phyloP scores from a whole-genome alignment of 2,329 filamentous ascomycete genomes.

The Colletotrichum lini region DNA sequence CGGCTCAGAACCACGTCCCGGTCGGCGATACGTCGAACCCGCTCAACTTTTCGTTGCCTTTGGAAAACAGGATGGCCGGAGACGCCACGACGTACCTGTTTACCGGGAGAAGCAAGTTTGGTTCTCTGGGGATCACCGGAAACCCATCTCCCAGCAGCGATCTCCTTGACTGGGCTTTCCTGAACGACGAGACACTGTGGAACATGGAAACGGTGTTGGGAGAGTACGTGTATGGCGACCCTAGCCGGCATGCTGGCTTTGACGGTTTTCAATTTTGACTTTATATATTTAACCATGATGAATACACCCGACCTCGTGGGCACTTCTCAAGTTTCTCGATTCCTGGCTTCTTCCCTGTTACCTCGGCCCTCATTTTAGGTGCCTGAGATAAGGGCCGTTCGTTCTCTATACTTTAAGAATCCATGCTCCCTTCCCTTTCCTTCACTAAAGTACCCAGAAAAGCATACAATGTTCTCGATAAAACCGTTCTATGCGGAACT shows the following conservation, averaged over 20 bases:
- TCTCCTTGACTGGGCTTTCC: conserved; percentile 40
- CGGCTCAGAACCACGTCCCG: background rate
- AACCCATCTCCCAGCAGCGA: conserved; percentile 14
- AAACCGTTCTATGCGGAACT: background rate
- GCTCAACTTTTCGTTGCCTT: background rate
- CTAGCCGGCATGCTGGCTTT: conserved; percentile 10
- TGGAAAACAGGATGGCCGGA: background rate
- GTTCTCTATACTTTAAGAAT: too few species aligned
- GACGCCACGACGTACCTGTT: background rate
- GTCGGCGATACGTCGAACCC: background rate
- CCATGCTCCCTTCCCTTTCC: too few species aligned
- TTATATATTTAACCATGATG: too few species aligned
- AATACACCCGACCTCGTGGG: too few species aligned
- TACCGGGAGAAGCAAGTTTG: background rate
- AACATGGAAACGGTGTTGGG: conserved; percentile 43
- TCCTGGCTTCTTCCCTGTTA: too few species aligned
- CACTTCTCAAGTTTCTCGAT: too few species aligned
- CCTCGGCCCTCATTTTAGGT: too few species aligned
- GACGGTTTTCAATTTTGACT: conserved; percentile 3
- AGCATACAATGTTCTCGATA: background rate
- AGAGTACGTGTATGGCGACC: conserved; percentile 43
- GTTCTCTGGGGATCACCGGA: background rate
- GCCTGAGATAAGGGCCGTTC: too few species aligned
- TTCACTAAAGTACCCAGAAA: too few species aligned
- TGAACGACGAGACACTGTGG: conserved; percentile 42